phyloP scores from a whole-genome alignment of 371 early-diverging fungal species.

The Apophysomyces sp. region DNA sequence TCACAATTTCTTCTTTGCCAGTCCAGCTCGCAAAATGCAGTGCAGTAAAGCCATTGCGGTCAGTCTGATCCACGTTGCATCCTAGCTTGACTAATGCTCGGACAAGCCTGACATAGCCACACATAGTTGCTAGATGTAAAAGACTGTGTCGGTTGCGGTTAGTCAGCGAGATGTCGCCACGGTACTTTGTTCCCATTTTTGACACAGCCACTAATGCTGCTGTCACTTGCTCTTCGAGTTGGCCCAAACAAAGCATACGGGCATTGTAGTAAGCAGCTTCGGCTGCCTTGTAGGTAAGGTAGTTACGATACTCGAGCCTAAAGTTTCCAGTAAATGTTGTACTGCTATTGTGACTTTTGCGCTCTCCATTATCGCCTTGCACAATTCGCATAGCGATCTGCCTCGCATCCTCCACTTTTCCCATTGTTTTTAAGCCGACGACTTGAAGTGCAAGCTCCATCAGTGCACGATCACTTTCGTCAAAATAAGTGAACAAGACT shows the following conservation, averaged over 20 bases:
- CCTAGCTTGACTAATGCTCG: conserved; percentile 29
- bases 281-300: conserved; percentile 24
- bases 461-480: conserved; percentile 74
- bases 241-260: conserved; percentile 21
- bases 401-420: conserved; percentile 60
- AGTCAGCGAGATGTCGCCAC: conserved; percentile 28
- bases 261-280: conserved; percentile 40
- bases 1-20: conserved; percentile 47
- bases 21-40: conserved; percentile 63
- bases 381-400: conserved; percentile 67
- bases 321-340: not conserved
- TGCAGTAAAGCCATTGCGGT: conserved; percentile 55
- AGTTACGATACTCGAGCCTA: conserved; percentile 17
- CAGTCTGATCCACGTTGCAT: conserved; percentile 39
- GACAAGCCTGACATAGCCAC: conserved; percentile 38
- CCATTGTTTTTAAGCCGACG: conserved; percentile 68
- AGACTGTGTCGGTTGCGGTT: conserved; percentile 48
- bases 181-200: conserved; percentile 5
- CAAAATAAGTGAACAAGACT: conserved; percentile 56
- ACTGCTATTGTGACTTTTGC: conserved; percentile 14
- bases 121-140: conserved; percentile 51
- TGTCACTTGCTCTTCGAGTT: conserved; percentile 34
- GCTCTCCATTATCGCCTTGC: conserved; percentile 53
- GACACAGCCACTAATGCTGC: conserved; percentile 21
- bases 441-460: conserved; percentile 79